phyloP scores from a whole-genome alignment of 805 yeast species.

The Kodamaea laetipori region DNA sequence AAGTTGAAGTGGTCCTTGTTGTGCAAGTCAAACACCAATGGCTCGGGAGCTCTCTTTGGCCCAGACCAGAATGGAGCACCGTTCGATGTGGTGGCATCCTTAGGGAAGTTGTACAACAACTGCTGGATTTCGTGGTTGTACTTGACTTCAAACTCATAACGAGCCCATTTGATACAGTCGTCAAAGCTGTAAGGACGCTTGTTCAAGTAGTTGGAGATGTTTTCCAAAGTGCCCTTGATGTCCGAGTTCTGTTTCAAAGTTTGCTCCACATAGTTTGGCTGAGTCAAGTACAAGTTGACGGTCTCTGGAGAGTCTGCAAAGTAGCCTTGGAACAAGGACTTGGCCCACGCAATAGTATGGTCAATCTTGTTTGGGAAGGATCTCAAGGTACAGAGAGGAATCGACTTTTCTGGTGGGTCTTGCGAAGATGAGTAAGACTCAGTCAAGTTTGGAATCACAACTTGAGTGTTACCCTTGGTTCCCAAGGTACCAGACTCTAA shows the following conservation, averaged over 20 bases:
- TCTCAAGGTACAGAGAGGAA: constrained; percentile 95
- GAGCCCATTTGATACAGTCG: constrained; percentile 95
- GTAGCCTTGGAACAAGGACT: constrained; percentile 87
- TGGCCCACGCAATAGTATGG: constrained; percentile 99
- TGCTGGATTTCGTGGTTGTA: constrained; percentile 86
- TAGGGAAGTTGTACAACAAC: constrained; percentile 90
- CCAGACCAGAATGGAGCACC: constrained; percentile 99
- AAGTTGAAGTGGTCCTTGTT: constrained; percentile 81
- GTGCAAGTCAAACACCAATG: constrained; percentile 74
- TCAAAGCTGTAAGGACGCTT: constrained; percentile 88
- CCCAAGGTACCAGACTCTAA: constrained; percentile 97
- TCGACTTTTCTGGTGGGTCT: constrained; percentile 98
- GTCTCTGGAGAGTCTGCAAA: constrained; percentile 91
- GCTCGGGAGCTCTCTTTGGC: constrained; percentile 92
- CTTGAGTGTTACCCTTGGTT: constrained; percentile 98
- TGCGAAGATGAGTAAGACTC: constrained; percentile 95
- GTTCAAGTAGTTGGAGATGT: constrained; percentile 72
- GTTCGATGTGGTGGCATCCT: constrained; percentile 83
- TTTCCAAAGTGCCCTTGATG: constrained; percentile 80
- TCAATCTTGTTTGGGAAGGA: constrained; percentile 98
- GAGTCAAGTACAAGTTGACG: constrained; percentile 85
- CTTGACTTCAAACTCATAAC: constrained; percentile 82
- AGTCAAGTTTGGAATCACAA: constrained; percentile 87
- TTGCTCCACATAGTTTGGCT: constrained; percentile 89
- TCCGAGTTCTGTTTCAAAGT: constrained; percentile 91